Base-by-base conservation (phyloP, 2,329 filamentous ascomycete species). In the Colletotrichum trifolii region DNA sequence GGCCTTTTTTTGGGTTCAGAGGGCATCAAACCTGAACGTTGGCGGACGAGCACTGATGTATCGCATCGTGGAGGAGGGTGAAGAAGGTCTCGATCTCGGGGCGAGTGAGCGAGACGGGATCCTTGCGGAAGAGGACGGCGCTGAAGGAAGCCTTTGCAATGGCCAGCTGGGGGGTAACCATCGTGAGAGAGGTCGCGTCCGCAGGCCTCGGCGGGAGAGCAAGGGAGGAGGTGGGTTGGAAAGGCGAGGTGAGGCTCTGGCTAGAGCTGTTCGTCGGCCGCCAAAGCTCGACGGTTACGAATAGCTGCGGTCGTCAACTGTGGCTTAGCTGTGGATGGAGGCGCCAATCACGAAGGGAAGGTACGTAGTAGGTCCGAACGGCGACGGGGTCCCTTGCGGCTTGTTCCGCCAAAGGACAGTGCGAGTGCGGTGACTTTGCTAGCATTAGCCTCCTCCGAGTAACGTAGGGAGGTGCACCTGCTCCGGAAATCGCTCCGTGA, bases 21-120 rank as follows among this genome's bases (percentile, higher is more conserved):
- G 54, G 62, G 55, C 64, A 59, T 83, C 90, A 93, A 92, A 96
- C 92, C 92, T 96, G 92, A 84, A 96, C 90, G 83, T 95, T 94
- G 83, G 83, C 80, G 74, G 89, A 85, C 73, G 91, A 92, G 86
- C 92, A 95, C 81, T 88, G 86, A 79, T 84, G 79, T 74, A 92
- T 80, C 72, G 86, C 85, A 74, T 84, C 80, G 76, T 89, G 85
- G 72, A 96, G 83, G 65, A 88, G 82, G 68, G 80, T 75, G 76
- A 93, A 87, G 77, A 95, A 91, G 63, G 84, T 78, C 70, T 90
- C 85, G 76, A 95, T 90, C 65, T 90, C 86, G 72, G 89, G 86
- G 74, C 90, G 89, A 53, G 87, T 79, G 60, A 92, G 85, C 9
- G 91, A 85, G 17, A 81, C 83, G n/a, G 91, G 91, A 74, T 95